A percentile compares a stretch with the other conserved stretches of the same genome.
phyloP scores from a whole-genome alignment of 495 filamentous ascomycete species.

The Penicillium ucsense region DNA sequence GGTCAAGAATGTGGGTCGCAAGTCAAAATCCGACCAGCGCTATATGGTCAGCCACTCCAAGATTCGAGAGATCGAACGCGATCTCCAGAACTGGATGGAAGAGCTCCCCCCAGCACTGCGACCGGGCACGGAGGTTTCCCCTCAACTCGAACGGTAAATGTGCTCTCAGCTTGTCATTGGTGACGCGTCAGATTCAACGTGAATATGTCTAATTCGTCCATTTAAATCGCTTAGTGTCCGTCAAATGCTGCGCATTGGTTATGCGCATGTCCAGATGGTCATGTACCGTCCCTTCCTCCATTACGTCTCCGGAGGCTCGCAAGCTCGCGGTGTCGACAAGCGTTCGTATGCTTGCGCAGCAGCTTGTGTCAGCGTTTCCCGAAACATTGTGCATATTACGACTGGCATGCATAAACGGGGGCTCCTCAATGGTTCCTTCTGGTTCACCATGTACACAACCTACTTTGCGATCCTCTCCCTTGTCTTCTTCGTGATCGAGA shows the following conservation, averaged over 20 bases:
- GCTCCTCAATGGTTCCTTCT: constrained; percentile 81
- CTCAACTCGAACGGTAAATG: constrained; percentile 65
- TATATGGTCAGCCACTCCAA: constrained; percentile 85
- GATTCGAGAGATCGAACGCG: constrained; percentile 82
- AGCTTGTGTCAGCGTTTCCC: constrained; percentile 82
- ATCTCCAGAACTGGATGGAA: constrained; percentile 79
- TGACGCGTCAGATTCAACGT: not conserved
- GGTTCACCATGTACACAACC: constrained; percentile 94
- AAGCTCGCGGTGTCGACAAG: constrained; percentile 65
- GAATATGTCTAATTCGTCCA: not conserved
- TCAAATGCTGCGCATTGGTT: constrained; percentile 78
- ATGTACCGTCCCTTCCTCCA: constrained; percentile 93
- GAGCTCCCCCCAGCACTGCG: constrained; percentile 63
- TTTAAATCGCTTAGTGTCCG: constrained; percentile 49
- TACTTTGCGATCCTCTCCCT: constrained; percentile 90
- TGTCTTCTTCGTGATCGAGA: constrained; percentile 84
- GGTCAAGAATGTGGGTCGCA: constrained; percentile 53
- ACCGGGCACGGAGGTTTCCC: constrained; percentile 63
- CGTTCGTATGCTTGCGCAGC: constrained; percentile 85
- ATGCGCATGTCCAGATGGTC: constrained; percentile 88
- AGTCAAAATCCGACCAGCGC: constrained; percentile 43
- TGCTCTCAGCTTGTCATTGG: not conserved
- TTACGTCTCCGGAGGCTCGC: constrained; percentile 69
- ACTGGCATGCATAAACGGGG: constrained; percentile 78
- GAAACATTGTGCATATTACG: constrained; percentile 90